These are phyloP conservation scores for Coccomyxa subellipsoidea DNA, from an alignment of 163 green algal genomes.

Conservation along the genomic window DNA sequence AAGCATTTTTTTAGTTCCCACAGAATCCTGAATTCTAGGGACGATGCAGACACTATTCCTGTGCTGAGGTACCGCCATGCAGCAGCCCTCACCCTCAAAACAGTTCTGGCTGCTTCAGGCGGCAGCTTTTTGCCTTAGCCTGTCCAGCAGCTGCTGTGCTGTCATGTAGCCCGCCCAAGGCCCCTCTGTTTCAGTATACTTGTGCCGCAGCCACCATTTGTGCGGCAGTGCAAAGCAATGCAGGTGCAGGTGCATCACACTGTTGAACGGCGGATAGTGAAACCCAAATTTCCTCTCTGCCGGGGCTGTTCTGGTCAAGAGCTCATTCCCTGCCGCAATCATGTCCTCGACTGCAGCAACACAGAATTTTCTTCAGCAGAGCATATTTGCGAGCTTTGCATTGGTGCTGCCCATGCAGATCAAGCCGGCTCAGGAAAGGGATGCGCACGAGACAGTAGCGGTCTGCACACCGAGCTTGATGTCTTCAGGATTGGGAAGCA, in stretches of 20 bases:
- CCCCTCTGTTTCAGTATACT: not conserved
- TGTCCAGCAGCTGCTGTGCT: not conserved
- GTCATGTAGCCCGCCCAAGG: not conserved
- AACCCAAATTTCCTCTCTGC: slow-evolving; percentile 3
- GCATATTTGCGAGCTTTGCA: too few relatives aligned
- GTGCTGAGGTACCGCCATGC: too few relatives aligned
- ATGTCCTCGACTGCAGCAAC: slow-evolving; percentile 1
- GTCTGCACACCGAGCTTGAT: not conserved
- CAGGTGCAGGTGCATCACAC: not conserved
- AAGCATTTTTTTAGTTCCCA: too few relatives aligned
- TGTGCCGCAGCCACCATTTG: not conserved
- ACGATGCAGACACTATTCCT: too few relatives aligned
- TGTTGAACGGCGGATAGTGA: slow-evolving; percentile 1
- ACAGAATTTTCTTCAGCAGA: not conserved
- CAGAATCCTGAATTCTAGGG: too few relatives aligned
- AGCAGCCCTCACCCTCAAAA: too few relatives aligned
- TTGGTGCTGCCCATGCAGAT: too few relatives aligned
- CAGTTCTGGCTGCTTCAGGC: not conserved
- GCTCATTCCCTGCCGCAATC: not conserved
- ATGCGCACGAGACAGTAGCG: not conserved
- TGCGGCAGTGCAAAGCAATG: slow-evolving; percentile 9
- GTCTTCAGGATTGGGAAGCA: not conserved
- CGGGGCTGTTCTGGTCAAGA: not conserved
- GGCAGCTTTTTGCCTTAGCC: not conserved
- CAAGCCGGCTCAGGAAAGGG: too few relatives aligned